phyloP scores from a whole-genome alignment of 2,329 filamentous ascomycete species.

The Eurotiales sp. region DNA sequence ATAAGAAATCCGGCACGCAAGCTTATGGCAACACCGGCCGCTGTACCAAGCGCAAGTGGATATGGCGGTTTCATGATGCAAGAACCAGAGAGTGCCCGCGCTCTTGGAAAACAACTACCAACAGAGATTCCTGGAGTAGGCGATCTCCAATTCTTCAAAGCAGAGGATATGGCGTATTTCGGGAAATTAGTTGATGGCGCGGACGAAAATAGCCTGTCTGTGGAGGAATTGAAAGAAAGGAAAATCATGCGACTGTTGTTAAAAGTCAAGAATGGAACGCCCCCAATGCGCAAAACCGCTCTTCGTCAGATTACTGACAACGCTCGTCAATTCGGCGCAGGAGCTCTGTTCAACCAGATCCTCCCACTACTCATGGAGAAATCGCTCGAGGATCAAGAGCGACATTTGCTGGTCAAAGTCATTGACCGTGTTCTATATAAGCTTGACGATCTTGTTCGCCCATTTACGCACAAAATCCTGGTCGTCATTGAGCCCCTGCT shows the following conservation, averaged over 20 bases:
- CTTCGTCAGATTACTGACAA: constrained; percentile 97
- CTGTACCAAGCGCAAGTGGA: constrained; percentile 56
- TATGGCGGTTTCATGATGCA: constrained; percentile 93
- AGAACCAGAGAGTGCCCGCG: constrained; percentile 77
- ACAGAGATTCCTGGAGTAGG: constrained; percentile 95
- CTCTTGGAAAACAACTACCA: constrained; percentile 84
- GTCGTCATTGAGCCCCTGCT: constrained; percentile 98
- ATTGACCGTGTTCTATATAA: constrained; percentile 99
- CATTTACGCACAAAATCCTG: constrained; percentile 96
- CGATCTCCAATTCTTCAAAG: constrained; percentile 96
- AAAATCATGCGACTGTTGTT: constrained; percentile 97
- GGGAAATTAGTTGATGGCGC: constrained; percentile 93
- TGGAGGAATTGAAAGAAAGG: constrained; percentile 93
- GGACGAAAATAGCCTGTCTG: constrained; percentile 84
- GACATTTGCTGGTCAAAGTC: constrained; percentile 96
- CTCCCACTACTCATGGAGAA: constrained; percentile 97
- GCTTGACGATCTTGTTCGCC: constrained; percentile 90
- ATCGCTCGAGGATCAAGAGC: constrained; percentile 94
- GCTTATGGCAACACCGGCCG: constrained; percentile 67
- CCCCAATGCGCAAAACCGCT: constrained; percentile 97
- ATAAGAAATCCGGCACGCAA: constrained; percentile 73
- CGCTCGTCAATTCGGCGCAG: constrained; percentile 90
- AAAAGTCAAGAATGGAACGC: constrained; percentile 99
- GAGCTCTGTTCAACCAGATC: constrained; percentile 94
- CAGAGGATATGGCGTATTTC: constrained; percentile 98